A percentile compares a stretch with the other conserved stretches of the same genome.
These are phyloP conservation scores for Phytophthora ramorum DNA, from an alignment of 352 stramenopile species.

Conservation along the genomic window DNA sequence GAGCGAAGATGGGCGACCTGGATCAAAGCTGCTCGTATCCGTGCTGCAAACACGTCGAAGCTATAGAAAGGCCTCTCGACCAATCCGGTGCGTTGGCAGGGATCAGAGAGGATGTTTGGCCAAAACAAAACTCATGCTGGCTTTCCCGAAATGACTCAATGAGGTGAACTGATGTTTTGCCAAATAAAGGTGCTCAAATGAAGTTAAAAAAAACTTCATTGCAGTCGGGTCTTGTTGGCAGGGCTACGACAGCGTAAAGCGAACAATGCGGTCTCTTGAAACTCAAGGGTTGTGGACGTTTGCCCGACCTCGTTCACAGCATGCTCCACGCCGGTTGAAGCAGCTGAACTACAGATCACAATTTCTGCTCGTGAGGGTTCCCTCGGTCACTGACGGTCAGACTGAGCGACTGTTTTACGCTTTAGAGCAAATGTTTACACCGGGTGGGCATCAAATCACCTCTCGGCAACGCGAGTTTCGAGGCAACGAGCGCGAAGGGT, in stretches of 20 bases:
- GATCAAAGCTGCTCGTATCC: slow-evolving; percentile 21
- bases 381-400: too few relatives aligned
- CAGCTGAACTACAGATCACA: background rate
- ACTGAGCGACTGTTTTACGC: background rate
- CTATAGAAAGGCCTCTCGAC: slow-evolving; percentile 11
- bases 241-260: too few relatives aligned
- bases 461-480: background rate
- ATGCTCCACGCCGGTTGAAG: background rate
- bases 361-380: background rate
- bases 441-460: slow-evolving; percentile 20
- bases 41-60: slow-evolving; percentile 12
- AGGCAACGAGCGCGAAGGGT: too few relatives aligned
- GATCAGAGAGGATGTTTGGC: background rate
- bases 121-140: too few relatives aligned
- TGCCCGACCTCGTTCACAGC: background rate
- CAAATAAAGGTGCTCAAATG: background rate
- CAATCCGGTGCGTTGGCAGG: slow-evolving; percentile 23
- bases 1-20: slow-evolving; percentile 18
- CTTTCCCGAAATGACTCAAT: background rate
- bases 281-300: background rate
- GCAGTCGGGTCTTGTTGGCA: too few relatives aligned
- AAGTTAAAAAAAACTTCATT: background rate
- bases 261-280: too few relatives aligned
- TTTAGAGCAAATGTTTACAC: background rate
- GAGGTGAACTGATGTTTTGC: background rate